Conservation (phyloP, 2,329 filamentous ascomycete species). For the Trichoderma aggressivum region DNA sequence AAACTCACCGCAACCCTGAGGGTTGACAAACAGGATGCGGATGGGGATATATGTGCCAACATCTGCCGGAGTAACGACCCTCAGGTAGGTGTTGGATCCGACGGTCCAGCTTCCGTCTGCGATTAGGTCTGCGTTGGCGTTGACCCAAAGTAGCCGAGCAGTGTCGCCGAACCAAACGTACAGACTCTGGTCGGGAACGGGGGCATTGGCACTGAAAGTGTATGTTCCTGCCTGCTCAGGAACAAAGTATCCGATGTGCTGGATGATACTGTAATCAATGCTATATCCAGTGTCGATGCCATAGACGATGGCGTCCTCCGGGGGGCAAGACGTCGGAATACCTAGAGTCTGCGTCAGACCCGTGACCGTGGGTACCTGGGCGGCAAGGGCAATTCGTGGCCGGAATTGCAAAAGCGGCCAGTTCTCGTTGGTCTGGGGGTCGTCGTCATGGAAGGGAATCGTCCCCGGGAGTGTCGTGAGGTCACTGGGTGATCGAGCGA, state of each 20-base stretch:
- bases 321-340: not conserved
- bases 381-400: not conserved
- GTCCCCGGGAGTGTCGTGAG: not conserved
- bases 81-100: not conserved
- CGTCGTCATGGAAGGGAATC: not conserved
- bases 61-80: not conserved
- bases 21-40: not conserved
- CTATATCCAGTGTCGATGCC: not conserved
- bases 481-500: not conserved
- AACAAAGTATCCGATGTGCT: conserved; percentile 4
- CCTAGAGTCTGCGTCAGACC: not conserved
- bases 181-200: not conserved
- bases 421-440: not conserved
- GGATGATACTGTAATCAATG: not conserved
- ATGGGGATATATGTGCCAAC: conserved; percentile 11
- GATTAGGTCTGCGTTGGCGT: not conserved
- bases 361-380: not conserved
- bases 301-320: not conserved
- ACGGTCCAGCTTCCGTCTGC: not conserved
- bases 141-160: not conserved
- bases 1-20: conserved; percentile 8
- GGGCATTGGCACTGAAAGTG: not conserved
- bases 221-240: not conserved
- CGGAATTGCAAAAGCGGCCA: not conserved
- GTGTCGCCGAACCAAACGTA: not conserved